A percentile compares a stretch with the other conserved stretches of the same genome.
phyloP scores from a whole-genome alignment of 305 asterid species.

The Fraxinus sp. region DNA sequence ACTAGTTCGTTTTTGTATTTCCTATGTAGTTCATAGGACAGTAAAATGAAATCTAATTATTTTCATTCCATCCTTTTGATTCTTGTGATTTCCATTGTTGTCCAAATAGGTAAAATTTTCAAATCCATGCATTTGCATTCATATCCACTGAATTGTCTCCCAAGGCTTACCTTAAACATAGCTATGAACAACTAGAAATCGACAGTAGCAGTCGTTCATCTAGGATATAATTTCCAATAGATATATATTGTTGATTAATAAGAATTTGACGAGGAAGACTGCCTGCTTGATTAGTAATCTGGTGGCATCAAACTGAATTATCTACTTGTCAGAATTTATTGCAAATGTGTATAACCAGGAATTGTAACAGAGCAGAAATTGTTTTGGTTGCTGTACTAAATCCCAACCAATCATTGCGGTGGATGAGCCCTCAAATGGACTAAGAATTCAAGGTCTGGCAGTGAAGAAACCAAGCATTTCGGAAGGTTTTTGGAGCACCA shows the following conservation, averaged over 20 bases:
- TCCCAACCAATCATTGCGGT: slow-evolving; percentile 59
- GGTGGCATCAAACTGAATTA: neutral
- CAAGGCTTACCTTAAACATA: neutral
- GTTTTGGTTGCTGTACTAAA: slow-evolving; percentile 71
- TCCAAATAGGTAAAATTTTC: neutral
- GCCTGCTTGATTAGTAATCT: neutral
- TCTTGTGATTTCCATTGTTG: neutral
- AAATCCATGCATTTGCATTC: neutral
- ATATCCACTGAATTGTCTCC: neutral
- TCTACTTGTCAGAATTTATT: slow-evolving; percentile 23
- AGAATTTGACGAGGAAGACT: neutral
- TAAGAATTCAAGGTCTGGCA: slow-evolving; percentile 63
- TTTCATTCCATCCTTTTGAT: neutral
- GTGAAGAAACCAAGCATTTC: slow-evolving; percentile 56
- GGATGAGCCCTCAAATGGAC: slow-evolving; percentile 74
- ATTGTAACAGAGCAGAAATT: slow-evolving; percentile 73
- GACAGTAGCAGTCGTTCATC: neutral
- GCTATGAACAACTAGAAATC: neutral
- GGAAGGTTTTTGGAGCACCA: slow-evolving; percentile 85
- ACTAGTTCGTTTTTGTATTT: neutral
- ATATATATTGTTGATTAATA: neutral
- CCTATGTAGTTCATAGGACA: neutral
- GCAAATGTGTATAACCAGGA: slow-evolving; percentile 45
- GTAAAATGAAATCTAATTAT: neutral
- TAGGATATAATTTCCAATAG: neutral